Conservation (phyloP, 805 yeast genomes). For the Wickerhamomyces pijperi region DNA sequence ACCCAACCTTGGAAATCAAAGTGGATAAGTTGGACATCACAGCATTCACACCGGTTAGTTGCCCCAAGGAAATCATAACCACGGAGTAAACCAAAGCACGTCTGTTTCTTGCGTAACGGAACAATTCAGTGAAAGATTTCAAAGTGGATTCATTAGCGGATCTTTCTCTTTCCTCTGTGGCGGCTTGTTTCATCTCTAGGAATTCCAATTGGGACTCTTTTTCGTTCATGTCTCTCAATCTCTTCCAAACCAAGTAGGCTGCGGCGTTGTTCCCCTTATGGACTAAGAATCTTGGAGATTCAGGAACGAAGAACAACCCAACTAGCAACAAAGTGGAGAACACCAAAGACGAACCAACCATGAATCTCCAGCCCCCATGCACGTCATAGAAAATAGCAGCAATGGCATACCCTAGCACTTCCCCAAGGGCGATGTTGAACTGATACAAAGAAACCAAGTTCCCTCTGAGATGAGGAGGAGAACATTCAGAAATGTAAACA, state of each 20-base stretch:
- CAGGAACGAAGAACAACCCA: slow-evolving; percentile 47
- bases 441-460: slow-evolving; percentile 52
- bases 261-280: slow-evolving; percentile 40
- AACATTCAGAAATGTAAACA: slow-evolving; percentile 50
- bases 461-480: slow-evolving; percentile 49
- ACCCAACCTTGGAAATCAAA: slow-evolving; percentile 45
- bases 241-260: slow-evolving; percentile 45
- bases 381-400: slow-evolving; percentile 52
- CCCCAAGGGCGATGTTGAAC: slow-evolving; percentile 56
- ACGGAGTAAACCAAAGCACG: slow-evolving; percentile 48
- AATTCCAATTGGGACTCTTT: slow-evolving; percentile 39
- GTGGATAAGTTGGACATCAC: slow-evolving; percentile 55
- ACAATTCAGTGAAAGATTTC: slow-evolving; percentile 37
- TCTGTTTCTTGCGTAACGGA: slow-evolving; percentile 46
- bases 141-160: slow-evolving; percentile 23
- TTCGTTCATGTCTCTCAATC: slow-evolving; percentile 36
- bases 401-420: slow-evolving; percentile 51
- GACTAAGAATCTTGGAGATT: slow-evolving; percentile 47
- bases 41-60: slow-evolving; percentile 59
- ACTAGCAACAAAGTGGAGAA: slow-evolving; percentile 40
- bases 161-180: slow-evolving; percentile 33
- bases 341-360: slow-evolving; percentile 53
- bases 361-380: slow-evolving; percentile 51
- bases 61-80: slow-evolving; percentile 50
- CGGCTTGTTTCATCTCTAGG: slow-evolving; percentile 43